These are phyloP conservation scores for Mycosphaerella sp. DNA, from an alignment of 2,329 filamentous ascomycete species.

Conservation along the genomic window DNA sequence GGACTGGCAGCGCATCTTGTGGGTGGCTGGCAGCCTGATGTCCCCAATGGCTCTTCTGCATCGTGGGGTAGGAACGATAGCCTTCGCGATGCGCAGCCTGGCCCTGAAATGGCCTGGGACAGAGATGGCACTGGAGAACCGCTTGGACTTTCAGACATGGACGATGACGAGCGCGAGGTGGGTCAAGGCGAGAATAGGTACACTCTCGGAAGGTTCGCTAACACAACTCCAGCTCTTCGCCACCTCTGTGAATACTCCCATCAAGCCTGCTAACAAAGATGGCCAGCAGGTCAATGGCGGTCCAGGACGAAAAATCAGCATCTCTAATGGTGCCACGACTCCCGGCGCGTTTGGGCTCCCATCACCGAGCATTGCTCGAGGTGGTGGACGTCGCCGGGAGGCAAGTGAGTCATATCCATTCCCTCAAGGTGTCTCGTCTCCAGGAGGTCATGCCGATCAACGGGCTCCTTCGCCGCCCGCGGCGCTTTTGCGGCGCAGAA, in stretches of 20 bases:
- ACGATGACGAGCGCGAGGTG: conserved; percentile 60
- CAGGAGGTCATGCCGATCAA: conserved; percentile 56
- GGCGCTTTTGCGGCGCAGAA: conserved; percentile 55
- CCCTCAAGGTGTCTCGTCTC: conserved; percentile 51
- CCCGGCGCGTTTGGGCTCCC: conserved; percentile 61
- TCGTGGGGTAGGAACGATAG: conserved; percentile 73
- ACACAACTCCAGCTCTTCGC: conserved; percentile 59
- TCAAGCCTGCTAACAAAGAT: conserved; percentile 70
- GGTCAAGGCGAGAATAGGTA: conserved; percentile 6
- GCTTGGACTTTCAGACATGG: conserved; percentile 66
- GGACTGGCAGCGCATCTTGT: conserved; percentile 64
- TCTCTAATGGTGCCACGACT: conserved; percentile 61
- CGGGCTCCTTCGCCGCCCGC: conserved; percentile 56
- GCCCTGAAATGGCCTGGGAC: conserved; percentile 93
- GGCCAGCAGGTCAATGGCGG: conserved; percentile 49
- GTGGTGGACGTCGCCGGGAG: conserved; percentile 69
- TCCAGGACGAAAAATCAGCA: conserved; percentile 72
- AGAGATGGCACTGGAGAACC: conserved; percentile 62
- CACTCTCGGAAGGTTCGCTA: conserved; percentile 3
- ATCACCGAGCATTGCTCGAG: conserved; percentile 68
- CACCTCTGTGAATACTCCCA: conserved; percentile 83
- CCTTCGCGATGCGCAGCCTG: conserved; percentile 62
- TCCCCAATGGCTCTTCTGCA: conserved; percentile 55
- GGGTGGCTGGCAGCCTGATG: conserved; percentile 71
- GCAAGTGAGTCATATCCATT: conserved; percentile 64